These are phyloP conservation scores for Leccinum sublutescens DNA, from an alignment of 768 basidiomycete species.

Conservation along the genomic window DNA sequence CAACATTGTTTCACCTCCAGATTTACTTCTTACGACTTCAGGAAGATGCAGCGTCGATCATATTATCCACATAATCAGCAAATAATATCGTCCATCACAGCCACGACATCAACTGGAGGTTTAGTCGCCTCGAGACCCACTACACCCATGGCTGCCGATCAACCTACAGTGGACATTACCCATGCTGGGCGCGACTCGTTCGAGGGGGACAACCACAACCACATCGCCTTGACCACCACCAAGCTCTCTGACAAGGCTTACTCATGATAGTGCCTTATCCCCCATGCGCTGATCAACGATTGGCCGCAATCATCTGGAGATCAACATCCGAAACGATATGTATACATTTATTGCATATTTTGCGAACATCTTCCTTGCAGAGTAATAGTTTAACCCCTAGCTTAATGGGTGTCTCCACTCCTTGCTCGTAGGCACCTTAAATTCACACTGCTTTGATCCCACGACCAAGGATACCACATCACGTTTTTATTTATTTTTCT, in stretches of 20 bases:
- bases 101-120: conserved; percentile 72
- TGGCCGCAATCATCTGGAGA: neutral
- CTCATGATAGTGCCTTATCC: conserved; percentile 34
- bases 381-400: conserved; percentile 20
- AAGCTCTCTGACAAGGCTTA: conserved; percentile 50
- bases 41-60: conserved; percentile 85
- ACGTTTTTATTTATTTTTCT: conserved; percentile 9
- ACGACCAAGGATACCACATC: conserved; percentile 14
- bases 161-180: conserved; percentile 43
- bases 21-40: conserved; percentile 91
- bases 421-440: conserved; percentile 6
- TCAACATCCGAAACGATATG: conserved; percentile 14
- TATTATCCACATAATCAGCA: conserved; percentile 87
- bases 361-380: conserved; percentile 17
- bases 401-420: conserved; percentile 18
- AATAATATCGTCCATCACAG: conserved; percentile 59
- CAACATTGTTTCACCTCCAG: conserved; percentile 37
- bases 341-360: conserved; percentile 27
- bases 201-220: conserved; percentile 37
- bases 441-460: conserved; percentile 6
- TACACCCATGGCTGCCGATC: conserved; percentile 54
- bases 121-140: conserved; percentile 69
- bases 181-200: conserved; percentile 44
- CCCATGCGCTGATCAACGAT: conserved; percentile 1
- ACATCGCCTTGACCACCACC: conserved; percentile 39